These are phyloP conservation scores for Coemansia sp. DNA, from an alignment of 192 early-diverging fungal species.

Conservation along the genomic window DNA sequence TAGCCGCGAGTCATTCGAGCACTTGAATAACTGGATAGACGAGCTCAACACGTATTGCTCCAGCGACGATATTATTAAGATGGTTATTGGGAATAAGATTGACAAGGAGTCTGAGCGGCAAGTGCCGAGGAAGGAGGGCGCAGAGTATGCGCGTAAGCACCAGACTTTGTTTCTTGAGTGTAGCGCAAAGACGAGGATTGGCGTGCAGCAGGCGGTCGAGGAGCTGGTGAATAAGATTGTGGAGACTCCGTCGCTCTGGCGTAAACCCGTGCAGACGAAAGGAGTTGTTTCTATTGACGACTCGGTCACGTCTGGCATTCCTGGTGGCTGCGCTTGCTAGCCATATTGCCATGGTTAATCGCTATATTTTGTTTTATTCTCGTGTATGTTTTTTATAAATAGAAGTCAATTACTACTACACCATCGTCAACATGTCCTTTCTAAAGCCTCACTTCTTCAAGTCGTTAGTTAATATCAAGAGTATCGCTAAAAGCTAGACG, in stretches of 20 bases:
- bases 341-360: too few species aligned
- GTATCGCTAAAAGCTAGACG: neutral
- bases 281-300: slow-evolving; percentile 44
- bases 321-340: slow-evolving; percentile 44
- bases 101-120: slow-evolving; percentile 78
- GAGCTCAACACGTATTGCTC: slow-evolving; percentile 94
- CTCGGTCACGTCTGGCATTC: slow-evolving; percentile 42
- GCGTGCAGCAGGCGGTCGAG: slow-evolving; percentile 92
- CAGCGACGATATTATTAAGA: slow-evolving; percentile 86
- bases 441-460: neutral
- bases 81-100: slow-evolving; percentile 98
- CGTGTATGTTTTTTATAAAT: neutral
- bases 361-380: neutral
- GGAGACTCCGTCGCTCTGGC: slow-evolving; percentile 70
- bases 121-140: slow-evolving; percentile 86
- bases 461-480: neutral
- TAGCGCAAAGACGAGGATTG: slow-evolving; percentile 91
- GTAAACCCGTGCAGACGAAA: slow-evolving; percentile 49
- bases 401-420: neutral
- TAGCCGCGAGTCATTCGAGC: slow-evolving; percentile 89
- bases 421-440: neutral
- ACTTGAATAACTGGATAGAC: slow-evolving; percentile 91
- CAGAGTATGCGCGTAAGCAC: slow-evolving; percentile 84
- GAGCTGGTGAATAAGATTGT: slow-evolving; percentile 89
- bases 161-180: slow-evolving; percentile 96